Percentiles rank a stretch among this genome's conserved stretches.
phyloP scores from a whole-genome alignment of 2,329 filamentous ascomycete species.

The Ophiostoma himal-ulmi region DNA sequence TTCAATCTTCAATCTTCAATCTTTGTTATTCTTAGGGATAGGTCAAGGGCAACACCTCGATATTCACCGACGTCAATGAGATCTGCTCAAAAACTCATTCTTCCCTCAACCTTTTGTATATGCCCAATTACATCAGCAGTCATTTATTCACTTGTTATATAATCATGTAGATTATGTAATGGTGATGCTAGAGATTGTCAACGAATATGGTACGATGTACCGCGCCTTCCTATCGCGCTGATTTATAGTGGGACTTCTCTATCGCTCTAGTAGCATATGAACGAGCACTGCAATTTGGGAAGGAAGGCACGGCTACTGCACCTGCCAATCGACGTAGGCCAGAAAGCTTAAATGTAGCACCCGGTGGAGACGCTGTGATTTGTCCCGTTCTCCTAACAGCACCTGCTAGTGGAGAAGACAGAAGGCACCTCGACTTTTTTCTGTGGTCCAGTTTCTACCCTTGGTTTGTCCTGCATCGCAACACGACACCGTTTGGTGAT shows the following conservation, averaged over 20 bases:
- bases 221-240: constrained; percentile 4
- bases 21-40: too few species aligned
- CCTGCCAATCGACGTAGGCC: constrained; percentile 8
- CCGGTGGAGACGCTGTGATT: constrained; percentile 8
- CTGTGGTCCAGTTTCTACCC: neutral
- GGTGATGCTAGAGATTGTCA: neutral
- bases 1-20: too few species aligned
- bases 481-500: constrained; percentile 17
- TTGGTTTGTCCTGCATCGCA: constrained; percentile 13
- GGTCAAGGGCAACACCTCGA: too few species aligned
- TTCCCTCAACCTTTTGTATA: too few species aligned
- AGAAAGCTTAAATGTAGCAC: constrained; percentile 10
- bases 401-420: neutral
- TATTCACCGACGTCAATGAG: too few species aligned
- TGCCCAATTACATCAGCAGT: too few species aligned
- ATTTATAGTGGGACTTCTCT: neutral
- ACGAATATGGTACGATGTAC: neutral
- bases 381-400: constrained; percentile 3
- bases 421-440: constrained; percentile 17
- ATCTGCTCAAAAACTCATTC: neutral
- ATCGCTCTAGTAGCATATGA: neutral
- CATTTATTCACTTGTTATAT: too few species aligned
- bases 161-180: neutral
- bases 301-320: constrained; percentile 5
- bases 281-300: constrained; percentile 3